Evolutionary conservation across 495 filamentous ascomycete species (phyloP).

Genomic region (Tetracladium marchalianum): DNA sequence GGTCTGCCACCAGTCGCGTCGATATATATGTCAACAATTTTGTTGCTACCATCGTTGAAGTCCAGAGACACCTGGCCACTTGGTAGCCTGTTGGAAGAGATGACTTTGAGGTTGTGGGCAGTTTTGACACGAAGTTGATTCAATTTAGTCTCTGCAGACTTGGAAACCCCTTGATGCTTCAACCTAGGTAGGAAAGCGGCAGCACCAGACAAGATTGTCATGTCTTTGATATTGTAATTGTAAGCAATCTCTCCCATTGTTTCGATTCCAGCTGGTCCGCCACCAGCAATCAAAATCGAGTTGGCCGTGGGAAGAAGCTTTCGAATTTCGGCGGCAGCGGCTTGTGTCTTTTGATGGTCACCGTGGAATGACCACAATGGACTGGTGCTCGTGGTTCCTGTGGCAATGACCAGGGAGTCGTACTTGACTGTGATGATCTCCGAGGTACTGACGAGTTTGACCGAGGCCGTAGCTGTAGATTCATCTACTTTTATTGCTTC

Average conservation of each 20-base stretch:
- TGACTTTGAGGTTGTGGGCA: slow-evolving; percentile 20
- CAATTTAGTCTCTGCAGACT: slow-evolving; percentile 23
- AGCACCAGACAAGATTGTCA: slow-evolving; percentile 32
- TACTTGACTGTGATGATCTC: slow-evolving; percentile 35
- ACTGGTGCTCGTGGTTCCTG: slow-evolving; percentile 34
- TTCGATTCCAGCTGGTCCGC: slow-evolving; percentile 58
- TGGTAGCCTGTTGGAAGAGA: slow-evolving; percentile 5
- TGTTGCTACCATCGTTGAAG: slow-evolving; percentile 20
- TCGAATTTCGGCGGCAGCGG: slow-evolving; percentile 19
- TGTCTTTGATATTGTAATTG: slow-evolving; percentile 16
- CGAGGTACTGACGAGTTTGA: slow-evolving; percentile 19
- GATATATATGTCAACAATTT: slow-evolving; percentile 29
- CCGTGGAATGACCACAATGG: background rate
- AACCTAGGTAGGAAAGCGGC: slow-evolving; percentile 22
- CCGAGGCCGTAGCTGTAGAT: slow-evolving; percentile 27
- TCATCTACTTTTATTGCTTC: slow-evolving; percentile 37
- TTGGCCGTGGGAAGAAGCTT: slow-evolving; percentile 32
- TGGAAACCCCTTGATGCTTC: slow-evolving; percentile 16
- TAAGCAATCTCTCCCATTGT: slow-evolving; percentile 45
- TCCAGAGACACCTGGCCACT: slow-evolving; percentile 19
- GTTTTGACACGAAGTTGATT: slow-evolving; percentile 24
- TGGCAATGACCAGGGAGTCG: slow-evolving; percentile 28
- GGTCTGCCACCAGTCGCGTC: slow-evolving; percentile 25
- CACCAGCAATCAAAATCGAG: slow-evolving; percentile 52
- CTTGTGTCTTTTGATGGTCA: background rate